These are phyloP conservation scores for Pelagomonas calceolata DNA, from an alignment of 108 stramenopile genomes.

Conservation along the genomic window DNA sequence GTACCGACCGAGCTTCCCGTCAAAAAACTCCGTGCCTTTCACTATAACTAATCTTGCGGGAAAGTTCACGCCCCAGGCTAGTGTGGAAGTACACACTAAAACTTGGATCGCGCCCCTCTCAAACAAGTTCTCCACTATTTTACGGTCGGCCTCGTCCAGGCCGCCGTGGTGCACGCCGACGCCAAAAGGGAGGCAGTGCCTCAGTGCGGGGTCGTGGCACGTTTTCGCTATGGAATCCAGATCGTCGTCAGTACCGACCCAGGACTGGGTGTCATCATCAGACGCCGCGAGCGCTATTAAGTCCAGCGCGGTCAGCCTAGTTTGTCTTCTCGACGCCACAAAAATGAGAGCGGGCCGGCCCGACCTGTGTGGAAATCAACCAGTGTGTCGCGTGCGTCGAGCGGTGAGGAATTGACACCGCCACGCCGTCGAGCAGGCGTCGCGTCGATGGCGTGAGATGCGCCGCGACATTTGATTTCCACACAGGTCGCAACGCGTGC, in stretches of 20 bases:
- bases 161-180: constrained; percentile 98
- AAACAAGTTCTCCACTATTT: constrained; percentile 77
- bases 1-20: constrained; percentile 80
- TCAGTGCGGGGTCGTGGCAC: constrained; percentile 70
- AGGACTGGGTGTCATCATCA: constrained; percentile 60
- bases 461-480: too few relatives aligned
- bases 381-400: too few relatives aligned
- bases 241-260: constrained; percentile 49
- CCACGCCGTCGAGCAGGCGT: too few relatives aligned
- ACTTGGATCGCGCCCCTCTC: constrained; percentile 81
- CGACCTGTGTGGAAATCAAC: too few relatives aligned
- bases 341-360: constrained; percentile 48
- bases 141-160: constrained; percentile 50
- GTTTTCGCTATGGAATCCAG: constrained; percentile 52
- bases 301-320: constrained; percentile 88
- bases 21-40: constrained; percentile 98
- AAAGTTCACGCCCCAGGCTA: constrained; percentile 96
- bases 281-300: constrained; percentile 69
- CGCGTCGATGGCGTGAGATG: too few relatives aligned
- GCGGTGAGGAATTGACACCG: too few relatives aligned
- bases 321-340: constrained; percentile 68
- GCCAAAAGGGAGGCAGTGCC: constrained; percentile 88
- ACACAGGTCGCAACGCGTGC: too few relatives aligned
- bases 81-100: constrained; percentile 69
- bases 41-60: constrained; percentile 84